Percentiles rank a stretch among this genome's conserved stretches.
These are phyloP conservation scores for Pterocarpus macrocarpus DNA, from an alignment of 306 rosid genomes.

Conservation along the genomic window DNA sequence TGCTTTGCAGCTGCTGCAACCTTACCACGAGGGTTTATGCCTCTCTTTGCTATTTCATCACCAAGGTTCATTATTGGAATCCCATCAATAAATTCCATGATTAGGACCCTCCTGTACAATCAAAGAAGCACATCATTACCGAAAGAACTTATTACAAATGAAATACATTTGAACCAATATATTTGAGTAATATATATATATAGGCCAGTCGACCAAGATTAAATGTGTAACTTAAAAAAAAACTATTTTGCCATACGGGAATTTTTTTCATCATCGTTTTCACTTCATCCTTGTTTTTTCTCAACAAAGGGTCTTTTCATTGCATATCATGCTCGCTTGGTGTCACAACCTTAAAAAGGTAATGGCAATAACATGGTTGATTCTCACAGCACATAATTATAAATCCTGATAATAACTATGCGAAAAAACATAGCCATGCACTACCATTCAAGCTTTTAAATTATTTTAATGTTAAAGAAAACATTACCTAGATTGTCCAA, in stretches of 20 bases:
- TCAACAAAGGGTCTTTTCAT: conserved; percentile 1
- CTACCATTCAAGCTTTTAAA: conserved; percentile 33
- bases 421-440: conserved; percentile 34
- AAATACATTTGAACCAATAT: conserved; percentile 42
- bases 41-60: conserved; percentile 90
- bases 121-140: conserved; percentile 47
- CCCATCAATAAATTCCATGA: conserved; percentile 94
- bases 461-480: conserved; percentile 14
- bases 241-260: background rate
- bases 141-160: conserved; percentile 37
- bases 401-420: conserved; percentile 3
- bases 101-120: conserved; percentile 78
- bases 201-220: conserved; percentile 22
- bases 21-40: conserved; percentile 81
- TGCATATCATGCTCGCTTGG: background rate
- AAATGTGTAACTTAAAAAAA: conserved; percentile 9
- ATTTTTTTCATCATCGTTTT: conserved; percentile 24
- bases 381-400: conserved; percentile 10
- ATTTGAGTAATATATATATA: conserved; percentile 9
- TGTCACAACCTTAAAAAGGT: conserved; percentile 18
- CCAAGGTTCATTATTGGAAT: conserved; percentile 93
- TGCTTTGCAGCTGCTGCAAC: conserved; percentile 83
- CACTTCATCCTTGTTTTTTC: conserved; percentile 29
- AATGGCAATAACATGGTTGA: conserved; percentile 26
- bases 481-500: conserved; percentile 23